These are phyloP conservation scores for Cudoniella acicularis DNA, from an alignment of 495 filamentous ascomycete species.

Conservation along the genomic window DNA sequence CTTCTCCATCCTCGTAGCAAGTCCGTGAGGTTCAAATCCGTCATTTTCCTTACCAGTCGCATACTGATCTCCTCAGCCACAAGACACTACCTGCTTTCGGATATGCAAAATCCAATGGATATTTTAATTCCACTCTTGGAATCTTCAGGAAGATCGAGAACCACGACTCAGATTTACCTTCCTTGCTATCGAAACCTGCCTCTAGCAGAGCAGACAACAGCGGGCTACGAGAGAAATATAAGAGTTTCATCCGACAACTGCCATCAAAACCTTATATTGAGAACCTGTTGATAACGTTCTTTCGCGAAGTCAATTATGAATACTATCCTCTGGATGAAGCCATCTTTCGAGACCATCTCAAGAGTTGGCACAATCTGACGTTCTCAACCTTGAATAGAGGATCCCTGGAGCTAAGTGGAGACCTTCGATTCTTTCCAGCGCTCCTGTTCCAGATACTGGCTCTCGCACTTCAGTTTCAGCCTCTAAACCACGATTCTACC, in stretches of 20 bases:
- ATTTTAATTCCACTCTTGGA: conserved; percentile 40
- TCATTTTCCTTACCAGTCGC: too few relatives aligned
- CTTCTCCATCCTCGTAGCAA: too few relatives aligned
- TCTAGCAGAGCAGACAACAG: conserved; percentile 22
- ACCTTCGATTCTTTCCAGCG: conserved; percentile 50
- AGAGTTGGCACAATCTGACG: conserved; percentile 46
- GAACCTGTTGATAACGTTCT: conserved; percentile 50
- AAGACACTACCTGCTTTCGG: too few relatives aligned
- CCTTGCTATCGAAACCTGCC: conserved; percentile 17
- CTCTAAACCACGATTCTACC: conserved; percentile 38
- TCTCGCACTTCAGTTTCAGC: conserved; percentile 50
- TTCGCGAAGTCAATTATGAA: conserved; percentile 55
- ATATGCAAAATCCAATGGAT: conserved; percentile 39
- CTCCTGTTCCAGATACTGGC: conserved; percentile 55
- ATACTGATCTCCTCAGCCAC: too few relatives aligned
- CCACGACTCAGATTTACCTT: conserved; percentile 19
- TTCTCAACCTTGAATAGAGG: conserved; percentile 41
- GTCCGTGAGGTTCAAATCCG: too few relatives aligned
- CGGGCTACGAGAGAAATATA: conserved; percentile 46
- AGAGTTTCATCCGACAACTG: conserved; percentile 46
- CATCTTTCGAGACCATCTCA: conserved; percentile 44
- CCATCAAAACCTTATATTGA: conserved; percentile 50
- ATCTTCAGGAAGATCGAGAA: conserved; percentile 48
- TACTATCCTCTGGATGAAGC: conserved; percentile 53
- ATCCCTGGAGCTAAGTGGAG: conserved; percentile 36